Evolutionary conservation across 192 early-diverging fungal species (phyloP).

Genomic region (Coemansia sp.): DNA sequence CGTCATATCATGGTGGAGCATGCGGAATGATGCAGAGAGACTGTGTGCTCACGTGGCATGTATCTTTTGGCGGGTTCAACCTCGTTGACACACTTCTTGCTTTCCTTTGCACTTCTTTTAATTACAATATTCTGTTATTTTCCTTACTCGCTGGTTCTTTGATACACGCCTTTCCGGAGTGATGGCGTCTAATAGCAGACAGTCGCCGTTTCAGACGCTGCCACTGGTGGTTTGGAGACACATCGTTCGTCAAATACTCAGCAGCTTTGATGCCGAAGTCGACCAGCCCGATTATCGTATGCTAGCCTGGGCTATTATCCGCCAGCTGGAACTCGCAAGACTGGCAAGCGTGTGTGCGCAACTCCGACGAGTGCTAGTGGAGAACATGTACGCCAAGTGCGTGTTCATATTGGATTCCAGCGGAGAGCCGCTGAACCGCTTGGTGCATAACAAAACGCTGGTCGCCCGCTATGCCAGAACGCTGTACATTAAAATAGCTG

Average conservation of each 20-base stretch:
- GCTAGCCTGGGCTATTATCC: neutral
- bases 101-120: neutral
- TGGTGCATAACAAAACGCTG: constrained; percentile 4
- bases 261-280: neutral
- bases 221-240: constrained; percentile 5
- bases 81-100: neutral
- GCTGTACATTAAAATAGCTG: constrained; percentile 10
- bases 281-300: neutral
- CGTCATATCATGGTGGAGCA: neutral
- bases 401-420: neutral
- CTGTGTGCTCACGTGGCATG: neutral
- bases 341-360: neutral
- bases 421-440: neutral
- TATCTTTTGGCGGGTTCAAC: neutral
- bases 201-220: neutral
- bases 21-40: neutral
- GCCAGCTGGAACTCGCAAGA: neutral
- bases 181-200: neutral
- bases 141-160: neutral
- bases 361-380: neutral
- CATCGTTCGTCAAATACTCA: constrained; percentile 7
- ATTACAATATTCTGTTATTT: neutral
- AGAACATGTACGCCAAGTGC: constrained; percentile 1
- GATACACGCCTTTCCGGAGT: neutral
- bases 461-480: neutral